These are phyloP conservation scores for Wickerhamiella azyma DNA, from an alignment of 805 yeast genomes.

Conservation along the genomic window DNA sequence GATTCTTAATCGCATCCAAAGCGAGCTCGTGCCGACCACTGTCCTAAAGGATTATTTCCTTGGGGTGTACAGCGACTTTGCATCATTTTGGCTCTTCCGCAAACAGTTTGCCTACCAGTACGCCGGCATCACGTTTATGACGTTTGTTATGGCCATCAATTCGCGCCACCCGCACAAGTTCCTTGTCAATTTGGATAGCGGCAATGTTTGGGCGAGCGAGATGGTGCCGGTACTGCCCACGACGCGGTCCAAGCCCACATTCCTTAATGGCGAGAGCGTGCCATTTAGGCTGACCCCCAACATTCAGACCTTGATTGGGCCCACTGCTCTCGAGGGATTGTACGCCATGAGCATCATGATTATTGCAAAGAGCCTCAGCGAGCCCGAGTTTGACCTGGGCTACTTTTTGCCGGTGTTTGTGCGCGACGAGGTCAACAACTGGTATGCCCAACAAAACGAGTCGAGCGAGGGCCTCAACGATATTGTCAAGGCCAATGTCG, in stretches of 20 bases:
- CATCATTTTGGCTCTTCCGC: conserved; percentile 94
- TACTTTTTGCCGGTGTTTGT: conserved; percentile 88
- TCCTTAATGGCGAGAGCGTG: conserved; percentile 82
- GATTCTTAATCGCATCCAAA: conserved; percentile 78
- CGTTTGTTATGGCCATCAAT: conserved; percentile 88
- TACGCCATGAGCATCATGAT: conserved; percentile 71
- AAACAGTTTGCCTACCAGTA: conserved; percentile 90
- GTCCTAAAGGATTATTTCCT: conserved; percentile 70
- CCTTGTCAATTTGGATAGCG: conserved; percentile 65
- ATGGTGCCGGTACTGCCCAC: conserved; percentile 59
- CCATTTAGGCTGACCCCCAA: conserved; percentile 96
- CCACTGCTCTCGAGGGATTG: conserved; percentile 84
- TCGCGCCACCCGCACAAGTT: conserved; percentile 90
- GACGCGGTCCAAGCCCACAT: conserved; percentile 57
- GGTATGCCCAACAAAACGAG: conserved; percentile 84
- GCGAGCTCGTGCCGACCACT: conserved; percentile 71
- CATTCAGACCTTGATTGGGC: conserved; percentile 85
- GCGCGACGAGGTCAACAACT: conserved; percentile 85
- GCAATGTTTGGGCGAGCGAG: conserved; percentile 86
- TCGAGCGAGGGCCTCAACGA: conserved; percentile 70
- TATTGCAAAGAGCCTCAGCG: conserved; percentile 77
- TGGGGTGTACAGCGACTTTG: conserved; percentile 57
- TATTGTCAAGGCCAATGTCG: conserved; percentile 79
- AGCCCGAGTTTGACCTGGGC: conserved; percentile 84
- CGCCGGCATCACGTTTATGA: conserved; percentile 82